phyloP scores from a whole-genome alignment of 2,329 filamentous ascomycete species.

The Orbilia javanica region DNA sequence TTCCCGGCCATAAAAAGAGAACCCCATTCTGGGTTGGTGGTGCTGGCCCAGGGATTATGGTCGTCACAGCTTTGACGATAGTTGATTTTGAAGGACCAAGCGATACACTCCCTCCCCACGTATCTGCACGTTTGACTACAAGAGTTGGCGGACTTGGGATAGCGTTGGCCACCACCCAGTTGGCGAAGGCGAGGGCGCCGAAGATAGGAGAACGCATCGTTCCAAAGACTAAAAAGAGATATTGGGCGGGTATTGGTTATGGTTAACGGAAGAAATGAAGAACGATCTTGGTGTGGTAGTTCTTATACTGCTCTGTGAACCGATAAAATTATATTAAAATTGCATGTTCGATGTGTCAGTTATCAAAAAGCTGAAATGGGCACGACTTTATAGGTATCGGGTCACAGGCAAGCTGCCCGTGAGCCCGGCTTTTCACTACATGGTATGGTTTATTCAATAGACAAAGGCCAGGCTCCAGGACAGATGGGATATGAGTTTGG shows the following conservation, averaged over 20 bases:
- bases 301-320: too few species aligned
- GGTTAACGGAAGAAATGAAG: background rate
- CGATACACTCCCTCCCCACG: constrained; percentile 65
- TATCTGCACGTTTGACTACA: constrained; percentile 60
- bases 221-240: background rate
- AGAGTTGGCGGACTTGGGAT: constrained; percentile 27
- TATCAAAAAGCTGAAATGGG: too few species aligned
- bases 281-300: too few species aligned
- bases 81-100: constrained; percentile 65
- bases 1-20: constrained; percentile 67
- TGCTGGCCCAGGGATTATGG: constrained; percentile 65
- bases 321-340: too few species aligned
- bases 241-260: background rate
- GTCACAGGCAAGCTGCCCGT: too few species aligned
- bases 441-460: too few species aligned
- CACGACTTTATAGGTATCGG: too few species aligned
- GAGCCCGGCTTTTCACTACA: too few species aligned
- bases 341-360: too few species aligned
- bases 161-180: constrained; percentile 1
- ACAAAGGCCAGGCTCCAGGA: too few species aligned
- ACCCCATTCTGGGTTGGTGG: constrained; percentile 65
- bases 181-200: constrained; percentile 12
- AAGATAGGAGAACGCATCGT: constrained; percentile 22
- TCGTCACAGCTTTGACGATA: constrained; percentile 66
- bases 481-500: too few species aligned